phyloP scores from a whole-genome alignment of 73 alveolate species.

The Stentor coeruleus region DNA sequence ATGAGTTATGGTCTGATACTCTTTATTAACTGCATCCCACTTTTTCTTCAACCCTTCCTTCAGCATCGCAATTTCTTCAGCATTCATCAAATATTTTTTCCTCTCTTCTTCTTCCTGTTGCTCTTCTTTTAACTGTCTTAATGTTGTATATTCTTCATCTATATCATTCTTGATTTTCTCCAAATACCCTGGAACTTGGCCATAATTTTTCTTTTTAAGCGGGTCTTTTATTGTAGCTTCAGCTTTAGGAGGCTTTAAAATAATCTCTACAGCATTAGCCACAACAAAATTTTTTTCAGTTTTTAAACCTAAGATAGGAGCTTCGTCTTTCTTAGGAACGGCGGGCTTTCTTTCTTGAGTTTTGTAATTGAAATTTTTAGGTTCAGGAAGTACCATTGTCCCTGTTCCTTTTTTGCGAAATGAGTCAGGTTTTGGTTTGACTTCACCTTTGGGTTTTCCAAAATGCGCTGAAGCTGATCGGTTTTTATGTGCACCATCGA shows the following conservation, averaged over 20 bases:
- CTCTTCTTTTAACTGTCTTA: conserved; percentile 47
- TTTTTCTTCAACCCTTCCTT: conserved; percentile 58
- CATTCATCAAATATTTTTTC: conserved; percentile 32
- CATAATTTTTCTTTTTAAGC: conserved; percentile 52
- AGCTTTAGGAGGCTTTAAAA: conserved; percentile 54
- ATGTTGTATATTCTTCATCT: conserved; percentile 40
- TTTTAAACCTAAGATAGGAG: conserved; percentile 55
- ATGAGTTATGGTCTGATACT: conserved; percentile 51
- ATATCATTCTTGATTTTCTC: conserved; percentile 45
- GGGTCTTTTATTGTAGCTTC: conserved; percentile 27
- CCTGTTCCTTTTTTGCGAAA: conserved; percentile 39
- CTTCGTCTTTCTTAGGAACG: conserved; percentile 52
- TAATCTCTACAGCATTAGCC: conserved; percentile 58
- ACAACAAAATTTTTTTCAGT: conserved; percentile 57
- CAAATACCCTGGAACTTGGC: conserved; percentile 53
- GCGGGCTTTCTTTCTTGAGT: conserved; percentile 40
- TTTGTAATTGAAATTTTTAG: conserved; percentile 25
- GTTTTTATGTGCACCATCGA: conserved; percentile 31
- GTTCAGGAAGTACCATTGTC: conserved; percentile 37
- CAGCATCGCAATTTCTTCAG: conserved; percentile 50
- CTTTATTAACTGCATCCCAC: conserved; percentile 53
- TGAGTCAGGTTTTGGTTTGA: conserved; percentile 41
- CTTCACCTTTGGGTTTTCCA: conserved; percentile 34
- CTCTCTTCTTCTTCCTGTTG: conserved; percentile 46
- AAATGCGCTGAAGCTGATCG: conserved; percentile 37